Conservation (phyloP, 306 rosid genomes). For the Fragaria vesca region DNA sequence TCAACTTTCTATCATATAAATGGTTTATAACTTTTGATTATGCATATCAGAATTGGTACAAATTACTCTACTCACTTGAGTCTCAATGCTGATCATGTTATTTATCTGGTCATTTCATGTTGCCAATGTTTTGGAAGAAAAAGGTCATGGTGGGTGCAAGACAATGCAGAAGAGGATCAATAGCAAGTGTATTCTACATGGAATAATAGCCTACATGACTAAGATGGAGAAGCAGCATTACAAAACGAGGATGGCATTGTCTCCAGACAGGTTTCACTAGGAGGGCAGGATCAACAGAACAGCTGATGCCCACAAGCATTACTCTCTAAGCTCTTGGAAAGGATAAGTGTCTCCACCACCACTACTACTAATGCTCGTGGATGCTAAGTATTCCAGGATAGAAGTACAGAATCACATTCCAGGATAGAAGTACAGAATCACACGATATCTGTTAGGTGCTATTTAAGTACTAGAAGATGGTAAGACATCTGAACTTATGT, state of each 20-base stretch:
- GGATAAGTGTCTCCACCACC: neutral
- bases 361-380: neutral
- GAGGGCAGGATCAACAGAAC: constrained; percentile 12
- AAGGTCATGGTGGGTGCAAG: constrained; percentile 1
- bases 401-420: neutral
- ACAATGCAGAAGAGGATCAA: constrained; percentile 6
- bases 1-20: too few species aligned
- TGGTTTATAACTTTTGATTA: neutral
- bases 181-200: constrained; percentile 2
- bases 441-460: too few species aligned
- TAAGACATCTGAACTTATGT: too few species aligned
- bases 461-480: too few species aligned
- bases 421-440: neutral
- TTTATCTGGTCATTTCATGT: constrained; percentile 13
- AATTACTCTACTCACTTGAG: neutral
- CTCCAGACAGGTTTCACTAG: constrained; percentile 2
- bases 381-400: neutral
- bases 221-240: neutral
- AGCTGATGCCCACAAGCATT: neutral
- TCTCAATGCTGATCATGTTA: constrained; percentile 18
- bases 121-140: constrained; percentile 5
- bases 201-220: neutral
- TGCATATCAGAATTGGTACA: constrained; percentile 1
- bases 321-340: neutral
- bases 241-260: neutral